Evolutionary conservation across 2,329 filamentous ascomycete species (phyloP), one percentile per base, ranked within the genome.

Genomic region (Rosellinia necatrix): DNA sequence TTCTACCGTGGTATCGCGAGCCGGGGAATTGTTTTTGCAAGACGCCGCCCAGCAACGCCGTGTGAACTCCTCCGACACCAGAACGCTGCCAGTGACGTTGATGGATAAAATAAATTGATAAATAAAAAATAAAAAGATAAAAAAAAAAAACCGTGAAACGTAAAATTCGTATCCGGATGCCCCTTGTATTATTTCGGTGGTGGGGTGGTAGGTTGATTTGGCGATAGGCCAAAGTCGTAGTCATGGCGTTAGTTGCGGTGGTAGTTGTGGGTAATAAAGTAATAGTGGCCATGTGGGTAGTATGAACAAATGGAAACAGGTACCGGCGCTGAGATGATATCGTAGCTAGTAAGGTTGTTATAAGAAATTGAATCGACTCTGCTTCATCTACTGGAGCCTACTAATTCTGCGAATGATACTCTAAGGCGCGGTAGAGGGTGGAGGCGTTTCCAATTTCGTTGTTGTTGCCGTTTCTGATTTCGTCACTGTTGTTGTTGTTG

Each of bases 241-340:
- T 47, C 41, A 42, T 47, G 19, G 30, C n/a, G 37, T 19, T 43
- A 21, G 35, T 44, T 15, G 24, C 35, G 37, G 37, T 48, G 21
- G 27, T 54, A 22, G 19, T 54, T 10, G 27, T 43, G 17, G 29
- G 34, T 25, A 38, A 44, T 50, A 41, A 24, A 34, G 22, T 50
- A 50, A n/a, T n/a, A n/a, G n/a, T n/a, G n/a, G n/a, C n/a, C n/a
- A n/a, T n/a, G n/a, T n/a, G n/a, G 35, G 29, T 48, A 38, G 51
- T 65, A 62, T 65, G 42, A 53, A 68, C 66, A 68, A 67, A 69
- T 62, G 62, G 59, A 68, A 46, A 51, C n/a, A 22, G 22, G 21
- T 13, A 51, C 48, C 7, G 51, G 46, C 15, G 24, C 41, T 34
- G 43, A 32, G 49, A 15, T 24, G 22, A 52, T 27, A 46, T 49